phyloP scores from a whole-genome alignment of 768 basidiomycete species.

The Coprinopsis sp. region DNA sequence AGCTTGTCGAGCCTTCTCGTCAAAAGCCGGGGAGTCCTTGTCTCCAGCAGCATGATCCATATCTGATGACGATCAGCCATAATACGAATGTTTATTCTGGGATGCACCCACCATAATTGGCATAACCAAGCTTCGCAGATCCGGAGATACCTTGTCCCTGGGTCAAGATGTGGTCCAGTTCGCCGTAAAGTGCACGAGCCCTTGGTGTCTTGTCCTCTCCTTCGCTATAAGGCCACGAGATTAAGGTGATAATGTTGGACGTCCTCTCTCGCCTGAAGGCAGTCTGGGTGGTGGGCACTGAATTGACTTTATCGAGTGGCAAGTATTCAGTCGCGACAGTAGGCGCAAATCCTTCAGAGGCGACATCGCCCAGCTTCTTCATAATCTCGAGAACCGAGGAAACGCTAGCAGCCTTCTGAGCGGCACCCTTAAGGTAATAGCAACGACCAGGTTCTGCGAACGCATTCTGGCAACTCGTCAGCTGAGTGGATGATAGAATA shows the following conservation, averaged over 20 bases:
- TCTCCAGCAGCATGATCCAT: background rate
- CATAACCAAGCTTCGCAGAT: conserved; percentile 31
- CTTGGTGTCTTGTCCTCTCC: conserved; percentile 23
- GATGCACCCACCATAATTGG: conserved; percentile 38
- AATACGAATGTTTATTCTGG: background rate
- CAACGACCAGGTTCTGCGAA: conserved; percentile 29
- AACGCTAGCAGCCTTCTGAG: conserved; percentile 25
- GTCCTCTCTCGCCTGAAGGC: conserved; percentile 37
- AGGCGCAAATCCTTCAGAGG: conserved; percentile 21
- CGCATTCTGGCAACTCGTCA: conserved; percentile 28
- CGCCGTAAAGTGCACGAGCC: conserved; percentile 25
- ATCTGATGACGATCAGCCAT: background rate
- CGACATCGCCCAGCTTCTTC: conserved; percentile 22
- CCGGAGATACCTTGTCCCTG: conserved; percentile 24
- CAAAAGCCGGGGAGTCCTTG: background rate
- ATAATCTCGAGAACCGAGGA: conserved; percentile 24
- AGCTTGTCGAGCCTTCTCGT: conserved; percentile 24
- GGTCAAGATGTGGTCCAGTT: conserved; percentile 27
- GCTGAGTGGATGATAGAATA: too few species aligned
- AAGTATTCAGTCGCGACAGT: conserved; percentile 38
- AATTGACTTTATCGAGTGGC: conserved; percentile 32
- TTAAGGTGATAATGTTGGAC: conserved; percentile 29
- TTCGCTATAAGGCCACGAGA: conserved; percentile 31
- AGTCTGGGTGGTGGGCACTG: conserved; percentile 27
- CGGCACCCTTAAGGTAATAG: conserved; percentile 39